Conservation (phyloP, 129 eudicot genomes). For the Escallonia herrerae region DNA sequence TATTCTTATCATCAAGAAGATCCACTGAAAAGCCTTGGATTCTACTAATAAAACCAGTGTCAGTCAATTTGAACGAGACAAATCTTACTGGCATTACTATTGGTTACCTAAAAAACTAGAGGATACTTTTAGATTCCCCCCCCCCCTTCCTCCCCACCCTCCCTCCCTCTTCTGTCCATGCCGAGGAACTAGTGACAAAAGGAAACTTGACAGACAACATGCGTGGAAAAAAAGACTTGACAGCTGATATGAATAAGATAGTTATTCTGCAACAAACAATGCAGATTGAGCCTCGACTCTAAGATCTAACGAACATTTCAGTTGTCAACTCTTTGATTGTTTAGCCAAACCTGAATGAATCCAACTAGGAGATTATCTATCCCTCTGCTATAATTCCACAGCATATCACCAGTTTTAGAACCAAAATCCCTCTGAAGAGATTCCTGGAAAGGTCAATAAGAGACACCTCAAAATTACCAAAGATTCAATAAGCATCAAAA, state of each 20-base stretch:
- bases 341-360: constrained; percentile 58
- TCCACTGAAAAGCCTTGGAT: too few species aligned
- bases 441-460: constrained; percentile 44
- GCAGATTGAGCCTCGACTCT: background rate
- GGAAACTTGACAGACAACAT: background rate
- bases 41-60: too few species aligned
- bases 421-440: constrained; percentile 92
- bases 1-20: too few species aligned
- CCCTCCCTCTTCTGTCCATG: too few species aligned
- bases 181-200: background rate
- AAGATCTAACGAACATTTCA: background rate
- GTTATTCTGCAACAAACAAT: background rate
- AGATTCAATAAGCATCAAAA: background rate
- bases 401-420: constrained; percentile 87
- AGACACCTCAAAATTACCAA: constrained; percentile 2
- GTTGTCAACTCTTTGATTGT: background rate
- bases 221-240: background rate
- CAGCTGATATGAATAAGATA: background rate
- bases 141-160: too few species aligned
- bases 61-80: too few species aligned
- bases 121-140: too few species aligned
- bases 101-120: too few species aligned
- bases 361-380: constrained; percentile 72
- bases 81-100: too few species aligned
- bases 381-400: constrained; percentile 89